Evolutionary conservation across 1,139 yeast species (phyloP).

Genomic region (Blastobotrys elegans): DNA sequence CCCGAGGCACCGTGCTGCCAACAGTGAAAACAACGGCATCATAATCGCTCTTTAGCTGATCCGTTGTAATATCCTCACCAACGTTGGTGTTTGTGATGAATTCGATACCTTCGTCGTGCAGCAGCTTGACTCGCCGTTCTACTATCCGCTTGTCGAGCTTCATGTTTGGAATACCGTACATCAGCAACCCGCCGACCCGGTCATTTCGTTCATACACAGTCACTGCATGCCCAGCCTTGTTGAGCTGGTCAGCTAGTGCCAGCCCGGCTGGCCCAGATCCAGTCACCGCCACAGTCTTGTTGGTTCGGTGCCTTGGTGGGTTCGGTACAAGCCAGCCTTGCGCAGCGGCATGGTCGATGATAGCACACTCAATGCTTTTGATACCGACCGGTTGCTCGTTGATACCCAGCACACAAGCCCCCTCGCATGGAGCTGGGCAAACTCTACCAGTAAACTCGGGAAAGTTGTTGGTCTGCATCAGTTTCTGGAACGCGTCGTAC

Average conservation of each 20-base stretch:
- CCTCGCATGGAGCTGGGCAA: constrained; percentile 99
- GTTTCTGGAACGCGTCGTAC: constrained; percentile 88
- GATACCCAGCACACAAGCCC: constrained; percentile 94
- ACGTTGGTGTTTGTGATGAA: constrained; percentile 73
- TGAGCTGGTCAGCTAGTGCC: constrained; percentile 94
- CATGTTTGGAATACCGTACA: constrained; percentile 99
- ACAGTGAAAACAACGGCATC: constrained; percentile 93
- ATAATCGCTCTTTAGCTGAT: constrained; percentile 54
- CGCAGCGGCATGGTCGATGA: constrained; percentile 92
- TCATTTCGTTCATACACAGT: constrained; percentile 92
- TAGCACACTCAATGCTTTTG: constrained; percentile 92
- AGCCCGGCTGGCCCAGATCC: constrained; percentile 98
- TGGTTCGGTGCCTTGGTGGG: constrained; percentile 77
- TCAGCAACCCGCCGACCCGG: constrained; percentile 92
- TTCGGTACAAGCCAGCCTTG: constrained; percentile 93
- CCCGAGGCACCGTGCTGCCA: constrained; percentile 96
- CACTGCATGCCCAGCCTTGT: constrained; percentile 90
- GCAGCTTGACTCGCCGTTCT: constrained; percentile 84
- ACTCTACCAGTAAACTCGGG: constrained; percentile 98
- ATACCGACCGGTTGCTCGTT: constrained; percentile 95
- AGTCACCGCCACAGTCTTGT: constrained; percentile 76
- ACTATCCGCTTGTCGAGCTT: constrained; percentile 91
- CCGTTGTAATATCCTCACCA: constrained; percentile 72
- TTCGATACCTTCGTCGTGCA: constrained; percentile 85
- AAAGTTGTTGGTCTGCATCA: constrained; percentile 95